These are phyloP conservation scores for Dentiscutata heterogama DNA, from an alignment of 371 early-diverging fungal genomes.

Conservation along the genomic window DNA sequence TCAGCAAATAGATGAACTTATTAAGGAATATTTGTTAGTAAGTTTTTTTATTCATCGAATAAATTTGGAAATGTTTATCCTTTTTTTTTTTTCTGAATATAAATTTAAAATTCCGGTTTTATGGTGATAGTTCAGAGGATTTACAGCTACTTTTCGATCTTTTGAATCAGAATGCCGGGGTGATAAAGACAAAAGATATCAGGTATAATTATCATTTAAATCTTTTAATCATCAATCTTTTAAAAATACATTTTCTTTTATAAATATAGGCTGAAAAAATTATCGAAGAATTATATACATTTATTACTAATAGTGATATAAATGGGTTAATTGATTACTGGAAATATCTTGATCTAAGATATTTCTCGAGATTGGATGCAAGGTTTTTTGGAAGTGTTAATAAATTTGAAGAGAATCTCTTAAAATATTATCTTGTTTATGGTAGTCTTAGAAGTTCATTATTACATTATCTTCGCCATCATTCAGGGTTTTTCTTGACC, in stretches of 20 bases:
- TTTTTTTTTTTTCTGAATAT: background rate
- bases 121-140: constrained; percentile 68
- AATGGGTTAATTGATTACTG: constrained; percentile 68
- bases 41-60: constrained; percentile 25
- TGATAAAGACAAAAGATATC: constrained; percentile 75
- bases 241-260: no score
- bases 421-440: constrained; percentile 70
- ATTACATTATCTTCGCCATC: background rate
- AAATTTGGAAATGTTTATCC: background rate
- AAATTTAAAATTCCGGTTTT: constrained; percentile 5
- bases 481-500: background rate
- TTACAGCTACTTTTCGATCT: constrained; percentile 69
- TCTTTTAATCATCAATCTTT: background rate
- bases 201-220: constrained; percentile 51
- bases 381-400: constrained; percentile 70
- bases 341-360: constrained; percentile 73
- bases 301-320: constrained; percentile 66
- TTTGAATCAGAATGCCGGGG: constrained; percentile 67
- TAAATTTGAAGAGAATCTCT: constrained; percentile 71
- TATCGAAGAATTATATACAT: constrained; percentile 67
- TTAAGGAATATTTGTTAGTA: constrained; percentile 77
- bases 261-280: constrained; percentile 70
- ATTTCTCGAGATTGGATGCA: constrained; percentile 74
- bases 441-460: constrained; percentile 50
- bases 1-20: constrained; percentile 73